phyloP scores from a whole-genome alignment of 345 rosid species.

The Arabidopsis arenosa region DNA sequence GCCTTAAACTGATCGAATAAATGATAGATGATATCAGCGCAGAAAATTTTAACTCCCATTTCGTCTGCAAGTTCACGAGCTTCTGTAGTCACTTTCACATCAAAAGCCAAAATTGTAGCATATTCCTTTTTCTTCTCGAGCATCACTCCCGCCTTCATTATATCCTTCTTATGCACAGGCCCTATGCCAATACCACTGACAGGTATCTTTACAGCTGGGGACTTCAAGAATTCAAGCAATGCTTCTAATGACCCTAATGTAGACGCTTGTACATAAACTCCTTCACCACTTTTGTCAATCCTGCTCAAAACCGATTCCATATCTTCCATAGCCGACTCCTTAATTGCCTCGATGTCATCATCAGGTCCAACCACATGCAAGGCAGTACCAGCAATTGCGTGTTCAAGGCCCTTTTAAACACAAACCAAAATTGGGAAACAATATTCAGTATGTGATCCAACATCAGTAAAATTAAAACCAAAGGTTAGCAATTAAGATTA shows the following conservation, averaged over 20 bases:
- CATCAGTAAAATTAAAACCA: not conserved
- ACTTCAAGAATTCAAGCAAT: conserved; percentile 83
- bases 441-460: conserved; percentile 25
- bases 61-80: conserved; percentile 90
- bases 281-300: conserved; percentile 88
- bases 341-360: conserved; percentile 77
- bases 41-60: conserved; percentile 88
- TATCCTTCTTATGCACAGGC: conserved; percentile 91
- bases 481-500: conserved; percentile 18
- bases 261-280: conserved; percentile 95
- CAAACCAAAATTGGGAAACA: conserved; percentile 13
- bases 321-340: conserved; percentile 78
- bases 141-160: conserved; percentile 95
- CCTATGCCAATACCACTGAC: conserved; percentile 93
- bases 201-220: conserved; percentile 86
- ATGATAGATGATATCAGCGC: conserved; percentile 97
- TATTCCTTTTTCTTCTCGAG: conserved; percentile 91
- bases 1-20: conserved; percentile 89
- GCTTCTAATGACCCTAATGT: conserved; percentile 97
- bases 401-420: conserved; percentile 78
- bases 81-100: conserved; percentile 90
- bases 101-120: conserved; percentile 95
- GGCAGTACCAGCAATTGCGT: conserved; percentile 95
- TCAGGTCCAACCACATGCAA: conserved; percentile 78
- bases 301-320: conserved; percentile 86